Percentiles rank a stretch among this genome's conserved stretches.
phyloP scores from a whole-genome alignment of 139 green algal species.

The Haematococcus sp. region DNA sequence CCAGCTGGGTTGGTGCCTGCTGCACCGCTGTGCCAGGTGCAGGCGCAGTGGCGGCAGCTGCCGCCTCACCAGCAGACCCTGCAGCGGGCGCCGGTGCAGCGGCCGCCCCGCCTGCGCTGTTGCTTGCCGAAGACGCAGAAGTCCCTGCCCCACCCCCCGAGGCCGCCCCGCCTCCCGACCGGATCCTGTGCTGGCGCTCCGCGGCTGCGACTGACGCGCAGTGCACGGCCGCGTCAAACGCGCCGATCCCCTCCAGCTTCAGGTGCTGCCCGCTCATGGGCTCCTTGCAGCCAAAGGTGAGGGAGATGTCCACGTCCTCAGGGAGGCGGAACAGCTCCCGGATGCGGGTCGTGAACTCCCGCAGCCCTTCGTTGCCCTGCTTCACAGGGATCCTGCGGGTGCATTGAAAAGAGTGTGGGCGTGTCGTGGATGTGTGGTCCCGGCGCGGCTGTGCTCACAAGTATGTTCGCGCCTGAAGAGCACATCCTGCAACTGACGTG shows the following conservation, averaged over 20 bases:
- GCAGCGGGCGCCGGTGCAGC: too few relatives aligned
- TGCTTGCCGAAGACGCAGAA: too few relatives aligned
- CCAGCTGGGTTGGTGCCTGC: too few relatives aligned
- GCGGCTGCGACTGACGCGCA: slow-evolving; percentile 60
- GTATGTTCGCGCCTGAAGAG: background rate
- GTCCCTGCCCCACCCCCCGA: background rate
- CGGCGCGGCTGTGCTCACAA: background rate
- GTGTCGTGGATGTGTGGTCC: background rate
- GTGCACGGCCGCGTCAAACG: slow-evolving; percentile 66
- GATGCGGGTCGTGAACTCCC: slow-evolving; percentile 57
- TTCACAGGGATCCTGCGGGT: slow-evolving; percentile 52
- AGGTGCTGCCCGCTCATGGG: slow-evolving; percentile 58
- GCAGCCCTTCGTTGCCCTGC: slow-evolving; percentile 50
- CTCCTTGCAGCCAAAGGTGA: slow-evolving; percentile 70
- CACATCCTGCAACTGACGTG: too few relatives aligned
- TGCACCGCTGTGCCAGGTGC: too few relatives aligned
- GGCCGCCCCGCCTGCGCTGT: too few relatives aligned
- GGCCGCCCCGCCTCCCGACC: background rate
- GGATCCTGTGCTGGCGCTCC: slow-evolving; percentile 50
- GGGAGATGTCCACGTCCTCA: slow-evolving; percentile 63
- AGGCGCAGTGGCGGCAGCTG: too few relatives aligned
- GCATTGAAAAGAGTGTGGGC: background rate
- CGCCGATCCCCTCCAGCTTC: slow-evolving; percentile 64
- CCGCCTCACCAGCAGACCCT: too few relatives aligned
- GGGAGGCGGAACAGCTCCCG: slow-evolving; percentile 47